Base-by-base conservation (phyloP, 352 stramenopile species). In the Phytophthora cryptogea region DNA sequence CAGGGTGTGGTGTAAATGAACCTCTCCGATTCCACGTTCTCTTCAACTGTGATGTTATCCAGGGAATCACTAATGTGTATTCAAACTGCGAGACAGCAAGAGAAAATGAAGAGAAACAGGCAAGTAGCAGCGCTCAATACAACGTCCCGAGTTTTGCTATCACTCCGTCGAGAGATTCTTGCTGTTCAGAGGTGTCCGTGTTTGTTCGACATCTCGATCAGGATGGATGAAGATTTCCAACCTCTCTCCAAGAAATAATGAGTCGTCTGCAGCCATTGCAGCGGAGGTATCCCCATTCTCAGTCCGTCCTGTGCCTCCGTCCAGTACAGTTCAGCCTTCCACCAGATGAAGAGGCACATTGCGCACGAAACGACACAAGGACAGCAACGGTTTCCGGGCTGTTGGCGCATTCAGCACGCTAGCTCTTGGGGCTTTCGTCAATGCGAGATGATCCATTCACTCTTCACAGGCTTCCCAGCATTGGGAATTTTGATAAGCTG, bases 1-100 rank as follows among this genome's bases (percentile, higher is more conserved):
- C 97, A 99, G 80, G 97, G 97, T 45, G 94, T 94, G 16, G 95
- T 99, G 46, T 99, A 97, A 85, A 36, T 30, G 20, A 31, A n/a
- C 39, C 47, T 30, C 20, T 23, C 20, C 20, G 5, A 8, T 46
- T 37, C 10, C 13, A 27, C 41, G 33, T 17, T 41, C 39, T 35
- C 33, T 31, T 57, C 36, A n/a, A 48, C 44, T 33, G 37, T 36
- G 32, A 44, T 40, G 46, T 31, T 52, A 45, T n/a, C 17, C 16
- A 57, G 26, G 14, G n/a, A 17, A 45, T n/a, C 58, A 46, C 37
- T 58, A 16, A 4, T 11, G 33, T 39, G 33, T 31, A 20, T 47
- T 8, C 55, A 5, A 14, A 48, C 42, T 63, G 52, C 36, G 43
- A 59, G 28, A 9, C 14, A 66, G 48, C 55, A 47, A 54, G 23